A percentile compares a stretch with the other conserved stretches of the same genome.
These are phyloP conservation scores for Rhizophlyctis rosea DNA, from an alignment of 192 early-diverging fungal species.

Conservation along the genomic window DNA sequence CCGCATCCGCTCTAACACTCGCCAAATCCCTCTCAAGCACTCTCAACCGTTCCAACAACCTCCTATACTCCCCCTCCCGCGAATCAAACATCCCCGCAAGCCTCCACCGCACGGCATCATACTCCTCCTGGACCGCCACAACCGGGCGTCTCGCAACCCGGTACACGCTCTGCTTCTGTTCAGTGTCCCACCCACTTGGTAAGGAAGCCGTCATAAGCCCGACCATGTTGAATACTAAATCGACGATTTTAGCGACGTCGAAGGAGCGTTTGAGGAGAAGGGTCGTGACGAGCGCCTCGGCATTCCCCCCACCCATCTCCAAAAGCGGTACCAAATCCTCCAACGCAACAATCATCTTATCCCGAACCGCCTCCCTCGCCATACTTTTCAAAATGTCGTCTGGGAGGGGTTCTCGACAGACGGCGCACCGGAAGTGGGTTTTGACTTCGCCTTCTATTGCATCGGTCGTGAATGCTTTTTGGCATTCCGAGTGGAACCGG, in stretches of 20 bases:
- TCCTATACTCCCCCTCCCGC: neutral
- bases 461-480: neutral
- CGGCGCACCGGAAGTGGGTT: neutral
- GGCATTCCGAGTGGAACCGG: neutral
- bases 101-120: neutral
- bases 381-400: neutral
- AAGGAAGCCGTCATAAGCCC: neutral
- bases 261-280: neutral
- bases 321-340: neutral
- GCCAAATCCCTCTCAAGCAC: neutral
- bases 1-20: neutral
- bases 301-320: neutral
- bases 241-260: neutral
- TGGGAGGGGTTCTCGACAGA: neutral
- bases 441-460: neutral
- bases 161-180: neutral
- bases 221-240: constrained; percentile 7
- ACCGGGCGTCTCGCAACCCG: neutral
- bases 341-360: neutral
- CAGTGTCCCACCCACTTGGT: neutral
- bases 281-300: neutral
- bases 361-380: neutral
- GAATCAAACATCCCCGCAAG: neutral
- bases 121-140: neutral
- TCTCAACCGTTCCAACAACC: neutral